Evolutionary conservation across 371 early-diverging fungal genomes (phyloP).

Genomic region (Dichotomocladium elegans): DNA sequence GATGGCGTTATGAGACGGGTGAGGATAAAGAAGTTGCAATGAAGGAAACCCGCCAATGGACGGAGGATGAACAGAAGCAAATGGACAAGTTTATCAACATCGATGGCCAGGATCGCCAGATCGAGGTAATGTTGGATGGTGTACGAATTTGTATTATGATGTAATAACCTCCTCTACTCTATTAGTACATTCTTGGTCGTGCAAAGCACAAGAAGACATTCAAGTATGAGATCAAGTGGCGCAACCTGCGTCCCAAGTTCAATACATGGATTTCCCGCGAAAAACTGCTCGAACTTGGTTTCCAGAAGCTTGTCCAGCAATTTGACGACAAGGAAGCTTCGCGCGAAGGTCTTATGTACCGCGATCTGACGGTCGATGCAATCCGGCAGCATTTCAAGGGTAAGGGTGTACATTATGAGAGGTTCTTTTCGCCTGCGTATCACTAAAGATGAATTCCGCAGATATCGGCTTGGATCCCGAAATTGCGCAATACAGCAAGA

Average conservation of each 20-base stretch:
- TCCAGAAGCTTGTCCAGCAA: conserved; percentile 70
- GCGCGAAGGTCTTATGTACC: conserved; percentile 69
- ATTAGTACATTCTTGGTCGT: conserved; percentile 59
- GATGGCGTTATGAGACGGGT: conserved; percentile 80
- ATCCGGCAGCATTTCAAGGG: conserved; percentile 64
- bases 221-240: conserved; percentile 84
- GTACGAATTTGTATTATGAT: neutral
- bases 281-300: conserved; percentile 67
- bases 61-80: conserved; percentile 61
- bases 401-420: neutral
- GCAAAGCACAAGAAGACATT: conserved; percentile 78
- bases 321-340: conserved; percentile 80
- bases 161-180: neutral
- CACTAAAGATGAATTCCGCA: neutral
- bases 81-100: conserved; percentile 59
- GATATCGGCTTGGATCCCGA: conserved; percentile 80
- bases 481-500: conserved; percentile 71
- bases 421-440: neutral
- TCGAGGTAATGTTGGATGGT: conserved; percentile 37
- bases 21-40: conserved; percentile 77
- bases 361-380: conserved; percentile 61
- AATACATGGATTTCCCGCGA: conserved; percentile 76
- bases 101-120: conserved; percentile 52
- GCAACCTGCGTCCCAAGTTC: conserved; percentile 58
- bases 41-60: conserved; percentile 69